Percentiles rank a stretch among this genome's conserved stretches.
These are phyloP conservation scores for Chaetomium fimeti DNA, from an alignment of 495 filamentous ascomycete genomes.

Conservation along the genomic window DNA sequence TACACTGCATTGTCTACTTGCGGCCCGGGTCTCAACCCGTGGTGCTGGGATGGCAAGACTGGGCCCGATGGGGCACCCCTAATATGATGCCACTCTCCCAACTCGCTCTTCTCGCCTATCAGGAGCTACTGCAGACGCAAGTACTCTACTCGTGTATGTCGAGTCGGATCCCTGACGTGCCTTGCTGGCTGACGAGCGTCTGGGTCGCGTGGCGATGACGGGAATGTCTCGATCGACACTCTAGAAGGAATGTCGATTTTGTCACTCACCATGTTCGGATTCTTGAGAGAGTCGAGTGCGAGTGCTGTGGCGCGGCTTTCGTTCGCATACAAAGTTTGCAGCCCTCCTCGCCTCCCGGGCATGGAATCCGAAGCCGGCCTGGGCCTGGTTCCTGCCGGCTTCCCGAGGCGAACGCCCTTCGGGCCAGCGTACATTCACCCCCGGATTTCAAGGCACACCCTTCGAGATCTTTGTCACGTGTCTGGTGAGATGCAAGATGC, in stretches of 20 bases:
- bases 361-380: not conserved
- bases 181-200: not conserved
- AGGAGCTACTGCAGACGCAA: not conserved
- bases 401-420: too few relatives aligned
- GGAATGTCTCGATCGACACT: not conserved
- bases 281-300: too few relatives aligned
- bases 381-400: too few relatives aligned
- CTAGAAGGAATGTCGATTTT: not conserved
- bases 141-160: too few relatives aligned
- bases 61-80: too few relatives aligned
- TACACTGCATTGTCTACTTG: not conserved
- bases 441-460: too few relatives aligned
- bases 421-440: too few relatives aligned
- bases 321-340: not conserved
- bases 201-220: not conserved
- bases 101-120: constrained; percentile 2
- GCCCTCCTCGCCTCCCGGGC: too few relatives aligned
- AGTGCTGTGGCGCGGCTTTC: too few relatives aligned
- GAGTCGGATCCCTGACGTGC: too few relatives aligned
- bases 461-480: too few relatives aligned
- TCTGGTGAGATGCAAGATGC: too few relatives aligned
- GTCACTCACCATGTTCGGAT: not conserved
- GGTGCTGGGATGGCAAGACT: not conserved
- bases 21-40: not conserved
- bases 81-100: not conserved